Evolutionary conservation across 148 eudicot species (phyloP).

Genomic region (Hydrangea macrophylla): DNA sequence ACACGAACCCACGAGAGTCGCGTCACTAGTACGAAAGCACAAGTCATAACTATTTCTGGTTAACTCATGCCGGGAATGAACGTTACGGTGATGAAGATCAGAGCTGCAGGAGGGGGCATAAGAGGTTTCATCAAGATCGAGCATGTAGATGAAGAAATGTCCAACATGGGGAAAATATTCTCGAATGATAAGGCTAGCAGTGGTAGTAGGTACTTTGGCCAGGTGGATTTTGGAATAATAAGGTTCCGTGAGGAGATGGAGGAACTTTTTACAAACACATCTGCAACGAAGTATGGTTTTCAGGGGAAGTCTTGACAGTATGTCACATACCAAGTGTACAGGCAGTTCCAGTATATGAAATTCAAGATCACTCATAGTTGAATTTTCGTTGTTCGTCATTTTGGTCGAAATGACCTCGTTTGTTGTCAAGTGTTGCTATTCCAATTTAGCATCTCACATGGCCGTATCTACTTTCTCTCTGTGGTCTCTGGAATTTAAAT

Average conservation of each 20-base stretch:
- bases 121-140: constrained; percentile 13
- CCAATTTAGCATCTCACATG: constrained; percentile 2
- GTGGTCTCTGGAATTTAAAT: neutral
- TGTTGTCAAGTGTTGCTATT: neutral
- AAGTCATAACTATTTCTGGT: constrained; percentile 2
- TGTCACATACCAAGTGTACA: constrained; percentile 15
- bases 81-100: neutral
- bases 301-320: constrained; percentile 28
- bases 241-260: constrained; percentile 29
- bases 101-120: constrained; percentile 5
- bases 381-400: constrained; percentile 5
- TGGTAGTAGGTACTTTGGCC: constrained; percentile 14
- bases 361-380: neutral
- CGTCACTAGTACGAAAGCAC: neutral
- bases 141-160: constrained; percentile 10
- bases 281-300: constrained; percentile 24
- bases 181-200: constrained; percentile 19
- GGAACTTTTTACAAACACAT: constrained; percentile 28
- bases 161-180: neutral
- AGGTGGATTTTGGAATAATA: constrained; percentile 27
- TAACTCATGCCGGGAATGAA: neutral
- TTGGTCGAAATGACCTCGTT: neutral
- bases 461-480: neutral
- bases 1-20: constrained; percentile 23
- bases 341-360: constrained; percentile 25